These are phyloP conservation scores for Nakazawaea sp. DNA, from an alignment of 805 yeast species.

Conservation along the genomic window DNA sequence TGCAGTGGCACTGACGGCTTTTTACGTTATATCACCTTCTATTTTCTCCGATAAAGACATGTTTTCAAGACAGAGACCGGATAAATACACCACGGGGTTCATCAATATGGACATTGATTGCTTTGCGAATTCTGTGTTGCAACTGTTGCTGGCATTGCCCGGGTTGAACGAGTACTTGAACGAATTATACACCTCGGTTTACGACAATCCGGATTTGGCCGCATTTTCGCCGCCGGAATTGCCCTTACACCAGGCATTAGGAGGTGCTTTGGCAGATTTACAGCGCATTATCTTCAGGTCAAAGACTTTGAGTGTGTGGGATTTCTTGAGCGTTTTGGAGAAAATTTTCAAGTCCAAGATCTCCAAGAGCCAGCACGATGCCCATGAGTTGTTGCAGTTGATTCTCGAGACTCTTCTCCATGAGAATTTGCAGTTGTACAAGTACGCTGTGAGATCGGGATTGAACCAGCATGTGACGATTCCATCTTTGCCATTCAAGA, in stretches of 20 bases:
- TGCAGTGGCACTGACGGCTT: constrained; percentile 11
- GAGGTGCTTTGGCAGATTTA: constrained; percentile 43
- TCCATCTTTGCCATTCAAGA: constrained; percentile 71
- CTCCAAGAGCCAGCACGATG: constrained; percentile 85
- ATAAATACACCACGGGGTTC: constrained; percentile 74
- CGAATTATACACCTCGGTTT: constrained; percentile 15
- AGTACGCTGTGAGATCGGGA: constrained; percentile 18
- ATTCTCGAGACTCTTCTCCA: constrained; percentile 70
- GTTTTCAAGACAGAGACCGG: constrained; percentile 48
- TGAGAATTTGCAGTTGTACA: constrained; percentile 44
- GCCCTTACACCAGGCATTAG: constrained; percentile 52
- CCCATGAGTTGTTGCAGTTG: constrained; percentile 84
- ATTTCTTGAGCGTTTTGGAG: constrained; percentile 69
- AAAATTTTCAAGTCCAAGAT: constrained; percentile 64
- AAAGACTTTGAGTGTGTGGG: constrained; percentile 67
- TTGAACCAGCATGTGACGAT: constrained; percentile 17
- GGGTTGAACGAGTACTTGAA: constrained; percentile 48
- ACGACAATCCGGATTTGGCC: constrained; percentile 14
- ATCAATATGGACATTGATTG: constrained; percentile 83
- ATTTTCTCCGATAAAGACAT: constrained; percentile 14
- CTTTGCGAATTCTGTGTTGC: constrained; percentile 85
- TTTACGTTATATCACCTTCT: constrained; percentile 26
- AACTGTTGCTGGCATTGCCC: constrained; percentile 64
- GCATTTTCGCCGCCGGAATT: constrained; percentile 26
- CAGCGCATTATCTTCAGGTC: constrained; percentile 54